Percentiles rank a stretch among this genome's conserved stretches.
Conservation (phyloP, 2,329 filamentous ascomycete species). For the Pseudocercospora cruenta region DNA sequence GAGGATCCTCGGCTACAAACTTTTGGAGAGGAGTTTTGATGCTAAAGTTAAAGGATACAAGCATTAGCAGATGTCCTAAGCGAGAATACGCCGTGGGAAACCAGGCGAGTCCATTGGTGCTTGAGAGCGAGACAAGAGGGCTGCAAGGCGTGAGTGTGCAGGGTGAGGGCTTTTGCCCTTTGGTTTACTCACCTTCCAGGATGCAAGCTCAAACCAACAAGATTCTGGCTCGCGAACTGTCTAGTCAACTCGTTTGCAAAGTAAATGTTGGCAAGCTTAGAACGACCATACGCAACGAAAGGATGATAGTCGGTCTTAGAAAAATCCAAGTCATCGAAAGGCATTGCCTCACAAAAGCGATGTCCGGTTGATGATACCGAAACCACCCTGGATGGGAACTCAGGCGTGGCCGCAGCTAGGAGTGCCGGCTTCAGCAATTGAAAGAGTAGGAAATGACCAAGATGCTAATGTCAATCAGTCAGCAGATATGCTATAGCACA, state of each 20-base stretch:
- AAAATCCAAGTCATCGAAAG: constrained; percentile 40
- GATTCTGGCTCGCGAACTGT: constrained; percentile 46
- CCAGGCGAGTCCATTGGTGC: too few species aligned
- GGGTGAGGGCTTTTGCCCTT: too few species aligned
- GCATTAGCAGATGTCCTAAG: too few species aligned
- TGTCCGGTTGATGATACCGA: constrained; percentile 51
- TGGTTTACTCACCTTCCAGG: too few species aligned
- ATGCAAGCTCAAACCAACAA: constrained; percentile 51
- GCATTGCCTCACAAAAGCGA: constrained; percentile 30
- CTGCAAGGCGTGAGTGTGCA: too few species aligned
- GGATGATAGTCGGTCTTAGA: constrained; percentile 42
- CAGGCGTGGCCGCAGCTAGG: constrained; percentile 42
- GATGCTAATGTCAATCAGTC: constrained; percentile 43
- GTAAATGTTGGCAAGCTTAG: constrained; percentile 58
- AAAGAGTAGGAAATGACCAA: constrained; percentile 59
- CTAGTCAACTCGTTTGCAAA: constrained; percentile 57
- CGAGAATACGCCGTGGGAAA: too few species aligned
- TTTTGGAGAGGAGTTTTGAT: constrained; percentile 36
- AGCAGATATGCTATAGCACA: neutral
- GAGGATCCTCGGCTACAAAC: constrained; percentile 20
- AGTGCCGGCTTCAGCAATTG: constrained; percentile 53
- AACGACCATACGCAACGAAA: constrained; percentile 50
- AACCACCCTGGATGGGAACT: constrained; percentile 53
- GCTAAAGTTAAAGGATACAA: too few species aligned
- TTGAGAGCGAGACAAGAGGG: too few species aligned